Evolutionary conservation across 2,329 filamentous ascomycete species (phyloP), one percentile per base, ranked within the genome.

Genomic region (Fusarium oligoseptatum): DNA sequence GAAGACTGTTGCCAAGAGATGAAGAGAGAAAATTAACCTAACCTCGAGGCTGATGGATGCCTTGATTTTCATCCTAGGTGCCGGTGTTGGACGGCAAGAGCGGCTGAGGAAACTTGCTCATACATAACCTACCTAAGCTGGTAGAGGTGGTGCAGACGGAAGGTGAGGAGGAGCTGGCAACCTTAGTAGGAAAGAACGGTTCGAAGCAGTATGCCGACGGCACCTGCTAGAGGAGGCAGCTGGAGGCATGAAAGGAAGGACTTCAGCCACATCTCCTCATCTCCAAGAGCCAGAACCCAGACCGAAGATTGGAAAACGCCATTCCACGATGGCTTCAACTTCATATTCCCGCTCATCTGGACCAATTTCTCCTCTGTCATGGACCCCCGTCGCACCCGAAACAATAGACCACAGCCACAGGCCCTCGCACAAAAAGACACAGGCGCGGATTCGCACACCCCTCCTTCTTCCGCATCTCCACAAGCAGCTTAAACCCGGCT

Each of bases 321-420:
- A 64, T 71, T 64, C 32, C 41, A 29, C 32, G 39, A 39, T 50
- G 48, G 41, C 52, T 61, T 66, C 65, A 39, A 39, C 32, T 62
- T 68, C 27, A 50, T 36, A 63, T 58, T 58, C 60, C 64, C 60
- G 56, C 27, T 24, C 39, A 8, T 24, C 43, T 27, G 24, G 41
- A 50, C 57, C 58, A 64, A 75, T 64, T n/a, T 50, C 50, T 56
- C 27, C 12, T 64, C 68, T 52, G 55, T 22, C 55, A 60, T 58
- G 37, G 60, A 32, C 61, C 66, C 72, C 72, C 50, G 72, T 75
- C 66, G 55, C 64, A 75, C 64, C 63, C 73, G 73, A 75, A 75
- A 75, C 73, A 73, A 75, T 75, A 75, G 70, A 70, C 52, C 61
- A 68, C 61, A 75, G 70, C 72, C 72, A 74, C 65, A 72, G 57